A percentile compares a stretch with the other conserved stretches of the same genome.
These are phyloP conservation scores for Pinus albicaulis DNA, from an alignment of 75 land plant species.

Conservation along the genomic window DNA sequence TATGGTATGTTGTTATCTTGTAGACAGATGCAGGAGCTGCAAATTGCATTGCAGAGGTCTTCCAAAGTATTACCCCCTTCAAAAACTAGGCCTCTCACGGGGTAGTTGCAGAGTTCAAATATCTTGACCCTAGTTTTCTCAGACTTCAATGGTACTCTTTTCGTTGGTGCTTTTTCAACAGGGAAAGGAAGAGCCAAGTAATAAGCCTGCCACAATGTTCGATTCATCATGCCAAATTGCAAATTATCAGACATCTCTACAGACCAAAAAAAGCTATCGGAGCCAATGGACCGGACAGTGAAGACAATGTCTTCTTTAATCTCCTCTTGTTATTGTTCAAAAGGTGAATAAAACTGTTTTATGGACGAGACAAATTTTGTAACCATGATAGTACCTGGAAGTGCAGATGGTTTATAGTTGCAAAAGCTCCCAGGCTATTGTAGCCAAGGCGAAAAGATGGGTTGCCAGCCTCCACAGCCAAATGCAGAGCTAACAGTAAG, in stretches of 20 bases:
- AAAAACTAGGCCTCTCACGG: slow-evolving; percentile 82
- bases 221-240: too few species aligned
- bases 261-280: too few species aligned
- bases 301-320: too few species aligned
- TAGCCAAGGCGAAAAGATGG: slow-evolving; percentile 86
- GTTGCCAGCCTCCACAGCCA: slow-evolving; percentile 78
- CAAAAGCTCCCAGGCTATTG: slow-evolving; percentile 98
- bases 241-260: too few species aligned
- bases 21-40: slow-evolving; percentile 68
- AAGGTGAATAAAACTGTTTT: too few species aligned
- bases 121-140: slow-evolving; percentile 44
- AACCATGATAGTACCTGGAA: slow-evolving; percentile 61
- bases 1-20: slow-evolving; percentile 82
- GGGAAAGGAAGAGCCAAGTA: slow-evolving; percentile 79
- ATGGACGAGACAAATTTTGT: too few species aligned
- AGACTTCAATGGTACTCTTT: slow-evolving; percentile 21
- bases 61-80: slow-evolving; percentile 57
- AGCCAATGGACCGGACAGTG: too few species aligned
- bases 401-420: slow-evolving; percentile 97
- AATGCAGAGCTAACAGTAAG: slow-evolving; percentile 75
- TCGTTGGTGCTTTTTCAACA: slow-evolving; percentile 71
- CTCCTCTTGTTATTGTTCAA: too few species aligned
- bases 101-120: slow-evolving; percentile 55
- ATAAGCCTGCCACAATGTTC: slow-evolving; percentile 62
- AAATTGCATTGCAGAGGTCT: slow-evolving; percentile 50